Evolutionary conservation across 2,329 filamentous ascomycete species (phyloP).

Genomic region (Lasiodiplodia citricola): DNA sequence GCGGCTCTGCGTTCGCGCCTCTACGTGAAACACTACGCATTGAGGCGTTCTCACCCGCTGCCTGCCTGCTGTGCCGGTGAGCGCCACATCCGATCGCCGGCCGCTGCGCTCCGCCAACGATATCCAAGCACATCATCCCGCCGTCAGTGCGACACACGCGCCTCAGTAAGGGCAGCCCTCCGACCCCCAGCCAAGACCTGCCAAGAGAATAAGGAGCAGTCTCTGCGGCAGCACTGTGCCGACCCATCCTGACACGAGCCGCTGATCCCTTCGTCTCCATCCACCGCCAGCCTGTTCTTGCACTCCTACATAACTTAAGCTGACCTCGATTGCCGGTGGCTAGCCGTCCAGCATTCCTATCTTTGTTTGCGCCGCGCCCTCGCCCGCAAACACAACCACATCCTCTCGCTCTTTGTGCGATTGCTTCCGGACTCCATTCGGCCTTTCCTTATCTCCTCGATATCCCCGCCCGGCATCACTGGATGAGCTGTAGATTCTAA

Average conservation of each 20-base stretch:
- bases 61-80: constrained; percentile 1
- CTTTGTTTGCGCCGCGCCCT: constrained; percentile 2
- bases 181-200: constrained; percentile 17
- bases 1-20: constrained; percentile 11
- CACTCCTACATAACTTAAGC: constrained; percentile 23
- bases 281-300: constrained; percentile 2
- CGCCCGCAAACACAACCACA: constrained; percentile 1
- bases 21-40: constrained; percentile 1
- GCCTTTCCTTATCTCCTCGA: neutral
- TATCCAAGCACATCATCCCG: constrained; percentile 23
- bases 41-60: constrained; percentile 10
- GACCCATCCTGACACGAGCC: constrained; percentile 23
- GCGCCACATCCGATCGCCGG: constrained; percentile 23
- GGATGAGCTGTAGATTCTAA: constrained; percentile 14
- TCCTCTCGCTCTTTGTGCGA: constrained; percentile 6
- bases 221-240: constrained; percentile 20
- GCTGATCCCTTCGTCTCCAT: constrained; percentile 15
- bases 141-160: constrained; percentile 17
- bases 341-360: constrained; percentile 13
- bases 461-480: constrained; percentile 8
- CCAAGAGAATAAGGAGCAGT: constrained; percentile 22
- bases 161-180: constrained; percentile 21
- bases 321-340: constrained; percentile 4
- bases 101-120: constrained; percentile 11
- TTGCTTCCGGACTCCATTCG: neutral